Conservation (phyloP, 768 basidiomycete genomes). For the Leccinum sublutescens region DNA sequence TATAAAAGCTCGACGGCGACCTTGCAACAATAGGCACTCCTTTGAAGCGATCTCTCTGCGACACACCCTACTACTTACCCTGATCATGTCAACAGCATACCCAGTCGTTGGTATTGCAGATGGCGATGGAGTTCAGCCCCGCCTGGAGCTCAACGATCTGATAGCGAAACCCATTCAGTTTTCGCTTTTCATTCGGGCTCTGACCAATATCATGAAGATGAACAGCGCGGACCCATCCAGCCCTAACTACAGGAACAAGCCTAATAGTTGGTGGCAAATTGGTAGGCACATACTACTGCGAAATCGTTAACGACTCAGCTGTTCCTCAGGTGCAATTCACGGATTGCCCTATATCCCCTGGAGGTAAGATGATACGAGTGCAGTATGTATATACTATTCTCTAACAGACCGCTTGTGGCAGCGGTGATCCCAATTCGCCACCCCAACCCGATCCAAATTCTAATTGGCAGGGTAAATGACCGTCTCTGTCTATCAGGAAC, state of each 20-base stretch:
- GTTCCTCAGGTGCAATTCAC: conserved; percentile 13
- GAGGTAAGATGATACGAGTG: conserved; percentile 1
- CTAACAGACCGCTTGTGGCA: not conserved
- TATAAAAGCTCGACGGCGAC: not conserved
- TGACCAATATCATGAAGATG: conserved; percentile 9
- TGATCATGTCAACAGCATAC: conserved; percentile 15
- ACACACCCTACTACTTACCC: not conserved
- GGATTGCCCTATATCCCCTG: conserved; percentile 18
- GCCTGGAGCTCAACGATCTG: conserved; percentile 20
- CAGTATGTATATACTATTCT: no score
- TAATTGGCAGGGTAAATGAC: conserved; percentile 10
- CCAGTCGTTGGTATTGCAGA: conserved; percentile 6
- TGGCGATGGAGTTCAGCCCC: conserved; percentile 9
- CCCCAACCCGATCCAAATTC: conserved; percentile 5
- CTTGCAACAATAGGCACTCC: not conserved
- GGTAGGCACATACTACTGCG: not conserved
- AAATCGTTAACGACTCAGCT: not conserved
- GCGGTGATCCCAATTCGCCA: conserved; percentile 18
- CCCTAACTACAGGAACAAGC: conserved; percentile 12
- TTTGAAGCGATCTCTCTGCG: not conserved
- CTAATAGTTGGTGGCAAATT: conserved; percentile 25
- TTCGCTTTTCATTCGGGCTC: conserved; percentile 20
- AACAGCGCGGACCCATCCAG: not conserved
- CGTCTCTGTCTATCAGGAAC: not conserved
- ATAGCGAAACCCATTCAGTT: conserved; percentile 13